Base-by-base conservation (phyloP, 371 early-diverging fungal genomes). In the Amoeboaphelidium protococcarum region DNA sequence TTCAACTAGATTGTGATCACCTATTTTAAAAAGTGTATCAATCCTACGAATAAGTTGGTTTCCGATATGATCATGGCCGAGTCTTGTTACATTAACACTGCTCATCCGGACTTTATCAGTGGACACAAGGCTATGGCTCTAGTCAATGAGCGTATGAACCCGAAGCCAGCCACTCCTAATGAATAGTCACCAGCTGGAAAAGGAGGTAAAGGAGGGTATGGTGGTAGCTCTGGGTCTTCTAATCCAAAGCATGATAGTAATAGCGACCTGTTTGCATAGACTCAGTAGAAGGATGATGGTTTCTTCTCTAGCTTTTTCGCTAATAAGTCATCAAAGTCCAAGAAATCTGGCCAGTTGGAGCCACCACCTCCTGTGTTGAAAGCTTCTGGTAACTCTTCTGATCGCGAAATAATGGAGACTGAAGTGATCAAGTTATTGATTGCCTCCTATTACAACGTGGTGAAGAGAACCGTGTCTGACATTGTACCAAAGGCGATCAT, bases 401-500 rank as follows among this genome's bases (percentile, higher is more conserved):
- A 95, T 54, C 80, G 96, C 41, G 96, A 92, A 62, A 68, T 71
- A 55, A 79, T 88, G 69, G 97, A 97, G 54, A 92, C 88, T 0
- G 94, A 92, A 62, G 91, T 94, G 31, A 94, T 97, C 59, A 97
- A 95, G 63, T 72, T 94, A 40, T 71, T 94, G 52, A 82, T 98
- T 45, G 72, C 76, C 50, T 88, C 89, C 1, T 96, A 99, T 66
- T 94, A 77, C 60, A 80, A 83, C 56, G 90, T 96, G 60, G 89
- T 95, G 46, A 96, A 96, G 69, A 79, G 90, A 47, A 96, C 91
- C 2, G 76, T 90, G 50, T 73, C 89, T 41, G 98, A 98, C 59
- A 80, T 95, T 67, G 86, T 98, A 0, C 99, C 99, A 42, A 98
- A 98, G 59, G 88, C 98, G 3, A 83, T 97, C 52, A 95, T 97